Conservation (phyloP, 176 grass and related monocot species). For the Puccinellia tenuiflora region DNA sequence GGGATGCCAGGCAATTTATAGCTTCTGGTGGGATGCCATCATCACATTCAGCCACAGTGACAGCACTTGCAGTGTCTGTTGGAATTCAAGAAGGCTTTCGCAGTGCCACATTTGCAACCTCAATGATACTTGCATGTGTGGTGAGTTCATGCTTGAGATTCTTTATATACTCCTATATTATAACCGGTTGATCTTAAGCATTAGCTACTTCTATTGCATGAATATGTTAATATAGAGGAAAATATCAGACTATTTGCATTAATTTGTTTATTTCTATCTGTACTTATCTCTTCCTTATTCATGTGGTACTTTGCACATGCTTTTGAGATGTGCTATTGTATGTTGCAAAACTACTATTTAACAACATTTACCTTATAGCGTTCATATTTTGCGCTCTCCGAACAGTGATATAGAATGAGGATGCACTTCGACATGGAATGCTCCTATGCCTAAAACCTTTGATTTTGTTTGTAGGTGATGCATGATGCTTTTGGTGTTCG, state of each 20-base stretch:
- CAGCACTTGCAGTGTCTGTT: conserved; percentile 75
- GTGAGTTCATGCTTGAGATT: conserved; percentile 35
- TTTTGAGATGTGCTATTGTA: neutral
- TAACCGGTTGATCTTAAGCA: neutral
- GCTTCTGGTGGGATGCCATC: conserved; percentile 97
- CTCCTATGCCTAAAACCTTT: neutral
- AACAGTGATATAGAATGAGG: neutral
- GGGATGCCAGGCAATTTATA: conserved; percentile 87
- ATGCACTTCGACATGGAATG: neutral
- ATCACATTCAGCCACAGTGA: conserved; percentile 89
- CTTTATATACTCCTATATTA: neutral
- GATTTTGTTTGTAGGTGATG: conserved; percentile 65
- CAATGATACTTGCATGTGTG: conserved; percentile 71
- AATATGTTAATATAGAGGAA: neutral
- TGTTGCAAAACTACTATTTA: neutral
- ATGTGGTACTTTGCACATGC: neutral
- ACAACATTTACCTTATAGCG: neutral
- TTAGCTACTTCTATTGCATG: conserved; percentile 1
- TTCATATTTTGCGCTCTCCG: neutral
- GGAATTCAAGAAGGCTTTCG: conserved; percentile 83
- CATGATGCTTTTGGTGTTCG: conserved; percentile 91
- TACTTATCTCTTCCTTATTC: neutral
- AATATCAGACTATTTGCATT: conserved; percentile 5
- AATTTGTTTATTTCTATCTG: neutral
- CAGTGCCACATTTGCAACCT: conserved; percentile 64